Evolutionary conservation across 345 rosid genomes (phyloP), one percentile per base, ranked within the genome.

Genomic region (Moringa oleifera): DNA sequence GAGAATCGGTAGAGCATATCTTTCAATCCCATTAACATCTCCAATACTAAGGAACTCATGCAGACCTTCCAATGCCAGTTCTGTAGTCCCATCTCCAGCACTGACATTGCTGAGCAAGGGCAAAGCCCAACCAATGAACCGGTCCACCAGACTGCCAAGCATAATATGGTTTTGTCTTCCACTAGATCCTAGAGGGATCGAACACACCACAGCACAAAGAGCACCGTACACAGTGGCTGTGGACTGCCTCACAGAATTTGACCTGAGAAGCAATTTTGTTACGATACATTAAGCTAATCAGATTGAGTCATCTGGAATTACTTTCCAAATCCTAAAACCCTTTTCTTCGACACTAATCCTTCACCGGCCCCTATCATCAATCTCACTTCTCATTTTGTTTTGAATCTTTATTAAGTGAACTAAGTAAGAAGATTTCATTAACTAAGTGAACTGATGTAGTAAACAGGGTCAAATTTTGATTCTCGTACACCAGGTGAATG

Each of bases 91-190:
- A 74, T 87, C 93, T 68, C 78, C 83, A 53, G 89, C 85, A 74
- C 77, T 59, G 41, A 79, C 83, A 75, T 78, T 78, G 74, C 76
- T 80, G 68, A 92, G 85, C 84, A 89, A 77, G 0, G 96, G 96
- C 70, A 87, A 72, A 25, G 95, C 87, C 98, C 95, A 92, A 63
- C 74, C 71, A 69, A 92, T 81, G 69, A 89, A 89, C 68, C 90
- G 65, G 54, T 92, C 96, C 68, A 85, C 96, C 75, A 84, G 68
- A 77, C 82, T 72, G 23, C 85, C 87, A 9, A 91, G 84, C 74
- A 92, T 61, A 69, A 85, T 85, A 85, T 85, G 90, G 58, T 84
- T 87, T 59, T 83, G 95, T 76, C 92, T 80, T 31, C 88, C 90
- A 73, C 80, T 83, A 15, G 91, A 66, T 51, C 88, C 87, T 60